Evolutionary conservation across 805 yeast species (phyloP).

Genomic region (Jamesozyma hellenica): DNA sequence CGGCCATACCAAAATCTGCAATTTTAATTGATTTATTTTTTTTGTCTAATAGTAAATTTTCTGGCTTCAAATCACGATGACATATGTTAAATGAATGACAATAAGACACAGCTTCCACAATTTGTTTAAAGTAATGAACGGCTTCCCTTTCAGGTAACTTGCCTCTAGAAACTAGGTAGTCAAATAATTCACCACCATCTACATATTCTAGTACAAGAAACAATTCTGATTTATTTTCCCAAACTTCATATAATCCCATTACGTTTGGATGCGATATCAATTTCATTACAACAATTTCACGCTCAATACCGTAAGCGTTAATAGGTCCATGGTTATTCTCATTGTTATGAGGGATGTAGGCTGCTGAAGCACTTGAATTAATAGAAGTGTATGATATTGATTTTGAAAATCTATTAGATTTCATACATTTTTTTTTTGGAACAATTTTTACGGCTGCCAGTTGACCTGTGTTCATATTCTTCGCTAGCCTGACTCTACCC

Average conservation of each 20-base stretch:
- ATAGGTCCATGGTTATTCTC: conserved; percentile 11
- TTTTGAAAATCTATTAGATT: conserved; percentile 3
- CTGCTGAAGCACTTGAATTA: conserved; percentile 5
- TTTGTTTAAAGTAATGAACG: conserved; percentile 65
- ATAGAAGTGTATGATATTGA: conserved; percentile 2
- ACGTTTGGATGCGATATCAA: conserved; percentile 88
- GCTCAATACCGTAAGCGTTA: conserved; percentile 84
- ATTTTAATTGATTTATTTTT: conserved; percentile 56
- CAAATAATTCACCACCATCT: conserved; percentile 82
- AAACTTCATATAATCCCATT: conserved; percentile 87
- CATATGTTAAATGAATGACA: conserved; percentile 74
- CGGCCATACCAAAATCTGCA: conserved; percentile 89
- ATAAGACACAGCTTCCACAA: conserved; percentile 67
- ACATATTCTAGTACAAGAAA: conserved; percentile 72
- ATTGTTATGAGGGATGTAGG: conserved; percentile 2
- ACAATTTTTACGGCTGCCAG: conserved; percentile 79
- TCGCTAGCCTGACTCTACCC: conserved; percentile 68
- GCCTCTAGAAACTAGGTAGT: conserved; percentile 57
- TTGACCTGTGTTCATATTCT: conserved; percentile 58
- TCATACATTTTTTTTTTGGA: conserved; percentile 40
- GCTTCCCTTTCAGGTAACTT: conserved; percentile 67
- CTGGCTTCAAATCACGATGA: conserved; percentile 78
- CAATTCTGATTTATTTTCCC: conserved; percentile 92
- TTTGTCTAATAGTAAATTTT: conserved; percentile 60
- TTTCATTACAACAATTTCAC: conserved; percentile 96